Base-by-base conservation (phyloP, 345 rosid genomes). In the Linum lewisii region DNA sequence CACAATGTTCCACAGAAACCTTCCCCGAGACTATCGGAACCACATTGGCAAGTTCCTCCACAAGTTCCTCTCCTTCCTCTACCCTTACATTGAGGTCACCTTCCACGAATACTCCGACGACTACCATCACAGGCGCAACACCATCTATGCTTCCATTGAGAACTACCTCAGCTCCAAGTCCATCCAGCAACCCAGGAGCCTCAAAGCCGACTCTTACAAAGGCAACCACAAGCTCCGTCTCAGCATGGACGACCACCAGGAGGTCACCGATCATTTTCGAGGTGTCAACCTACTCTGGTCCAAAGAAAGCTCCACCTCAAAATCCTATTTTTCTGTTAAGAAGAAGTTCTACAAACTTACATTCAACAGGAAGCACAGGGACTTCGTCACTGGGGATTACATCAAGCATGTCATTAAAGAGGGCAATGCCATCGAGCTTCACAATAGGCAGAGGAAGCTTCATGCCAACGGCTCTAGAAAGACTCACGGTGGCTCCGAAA, bases 361-460 rank as follows among this genome's bases (percentile, higher is more conserved):
- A 3, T 75, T 79, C 55, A 84, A 82, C 63, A 66, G 60, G 60
- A 58, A 73, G 54, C 49, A 84, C 57, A 15, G 80, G 5, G 61
- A 74, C 32, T 45, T 75, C 21, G 69, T 79, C 78, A 67, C 74
- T 0, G 54, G 56, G 4, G 50, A 24, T 45, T 78, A 74, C 38
- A 0, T 82, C 2, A 24, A 60, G 1, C 72, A 78, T 58, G 81
- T 84, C 42, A 9, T 82, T 49, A 47, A 51, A 6, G 70, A 75
- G 63, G 87, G 87, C 10, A 73, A 68, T 67, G 72, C 11, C 3
- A 69, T 72, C 13, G 69, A 47, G 5, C 23, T 61, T 8, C 68
- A 25, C 58, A 73, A 72, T 5, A 58, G 84, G 65, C 82, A 77
- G 53, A 59, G 82, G 54, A 82, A 75, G 75, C 85, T 85, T 34